Evolutionary conservation across 1,139 yeast genomes (phyloP).

Genomic region (Sugiyamaella novakii): DNA sequence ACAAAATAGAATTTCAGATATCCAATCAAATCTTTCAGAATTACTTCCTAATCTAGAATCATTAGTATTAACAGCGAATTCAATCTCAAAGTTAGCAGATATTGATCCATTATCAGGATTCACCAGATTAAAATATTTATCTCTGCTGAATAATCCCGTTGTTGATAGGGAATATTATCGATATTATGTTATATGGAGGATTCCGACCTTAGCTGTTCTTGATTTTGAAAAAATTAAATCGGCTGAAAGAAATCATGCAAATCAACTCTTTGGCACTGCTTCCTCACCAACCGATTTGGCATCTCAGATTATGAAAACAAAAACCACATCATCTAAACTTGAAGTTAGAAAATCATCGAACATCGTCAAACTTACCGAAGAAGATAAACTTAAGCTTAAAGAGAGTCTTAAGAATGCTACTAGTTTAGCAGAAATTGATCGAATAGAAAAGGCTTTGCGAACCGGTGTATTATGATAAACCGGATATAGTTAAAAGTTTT

Average conservation of each 20-base stretch:
- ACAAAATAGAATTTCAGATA: constrained; percentile 54
- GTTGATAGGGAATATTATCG: constrained; percentile 59
- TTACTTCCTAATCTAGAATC: constrained; percentile 51
- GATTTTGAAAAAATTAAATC: constrained; percentile 67
- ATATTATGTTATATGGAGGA: constrained; percentile 56
- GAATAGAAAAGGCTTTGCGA: constrained; percentile 58
- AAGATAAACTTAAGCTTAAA: constrained; percentile 56
- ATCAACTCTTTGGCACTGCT: constrained; percentile 50
- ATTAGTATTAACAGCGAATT: constrained; percentile 58
- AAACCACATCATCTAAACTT: constrained; percentile 2
- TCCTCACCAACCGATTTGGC: constrained; percentile 42
- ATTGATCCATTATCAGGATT: constrained; percentile 46
- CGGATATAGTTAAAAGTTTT: too few species aligned
- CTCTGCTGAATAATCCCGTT: constrained; percentile 65
- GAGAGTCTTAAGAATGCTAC: constrained; percentile 61
- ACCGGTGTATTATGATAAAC: constrained; percentile 40
- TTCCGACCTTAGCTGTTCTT: constrained; percentile 63
- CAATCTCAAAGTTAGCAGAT: constrained; percentile 47
- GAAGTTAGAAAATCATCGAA: constrained; percentile 30
- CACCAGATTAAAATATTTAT: constrained; percentile 50
- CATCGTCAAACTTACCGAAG: constrained; percentile 51
- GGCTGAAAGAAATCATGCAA: constrained; percentile 53
- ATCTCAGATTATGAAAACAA: constrained; percentile 27
- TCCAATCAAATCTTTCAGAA: constrained; percentile 43
- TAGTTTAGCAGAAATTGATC: constrained; percentile 71